Conservation (phyloP, 352 stramenopile genomes). For the Pythium folliculosum region DNA sequence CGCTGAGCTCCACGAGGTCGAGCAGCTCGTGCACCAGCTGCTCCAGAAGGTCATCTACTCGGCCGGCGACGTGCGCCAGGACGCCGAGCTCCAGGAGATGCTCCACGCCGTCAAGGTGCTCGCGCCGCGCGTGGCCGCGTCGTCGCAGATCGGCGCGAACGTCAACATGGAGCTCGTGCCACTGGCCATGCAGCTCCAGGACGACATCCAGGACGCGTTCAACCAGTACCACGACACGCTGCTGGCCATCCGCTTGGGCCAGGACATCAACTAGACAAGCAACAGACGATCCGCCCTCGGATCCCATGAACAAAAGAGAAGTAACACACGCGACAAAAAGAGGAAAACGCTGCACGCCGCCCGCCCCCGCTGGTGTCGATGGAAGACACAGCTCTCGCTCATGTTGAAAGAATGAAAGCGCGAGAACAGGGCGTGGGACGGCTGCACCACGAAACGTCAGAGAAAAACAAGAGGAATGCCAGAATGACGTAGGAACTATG, state of each 20-base stretch:
- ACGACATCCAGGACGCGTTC: conserved; percentile 90
- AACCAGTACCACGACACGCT: conserved; percentile 92
- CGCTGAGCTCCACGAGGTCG: conserved; percentile 86
- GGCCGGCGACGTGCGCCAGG: conserved; percentile 81
- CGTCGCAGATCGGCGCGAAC: conserved; percentile 83
- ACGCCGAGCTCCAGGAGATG: conserved; percentile 90
- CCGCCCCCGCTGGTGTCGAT: conserved; percentile 11
- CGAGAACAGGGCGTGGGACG: not conserved
- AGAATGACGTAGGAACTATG: conserved; percentile 7
- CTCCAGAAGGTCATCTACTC: conserved; percentile 90
- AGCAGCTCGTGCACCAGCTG: conserved; percentile 87
- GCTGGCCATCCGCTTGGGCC: conserved; percentile 78
- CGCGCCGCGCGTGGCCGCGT: conserved; percentile 78
- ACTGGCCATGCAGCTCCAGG: conserved; percentile 88
- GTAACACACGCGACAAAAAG: too few relatives aligned
- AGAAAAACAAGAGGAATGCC: not conserved
- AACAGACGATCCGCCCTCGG: not conserved
- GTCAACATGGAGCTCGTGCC: conserved; percentile 89
- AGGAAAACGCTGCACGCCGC: conserved; percentile 2
- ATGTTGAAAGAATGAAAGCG: not conserved
- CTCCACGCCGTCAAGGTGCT: conserved; percentile 89
- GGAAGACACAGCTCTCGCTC: conserved; percentile 11
- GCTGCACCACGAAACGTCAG: not conserved
- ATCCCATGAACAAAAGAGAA: too few relatives aligned
- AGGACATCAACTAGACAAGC: conserved; percentile 46